phyloP scores from a whole-genome alignment of 768 basidiomycete species.

The Suillus paluster region DNA sequence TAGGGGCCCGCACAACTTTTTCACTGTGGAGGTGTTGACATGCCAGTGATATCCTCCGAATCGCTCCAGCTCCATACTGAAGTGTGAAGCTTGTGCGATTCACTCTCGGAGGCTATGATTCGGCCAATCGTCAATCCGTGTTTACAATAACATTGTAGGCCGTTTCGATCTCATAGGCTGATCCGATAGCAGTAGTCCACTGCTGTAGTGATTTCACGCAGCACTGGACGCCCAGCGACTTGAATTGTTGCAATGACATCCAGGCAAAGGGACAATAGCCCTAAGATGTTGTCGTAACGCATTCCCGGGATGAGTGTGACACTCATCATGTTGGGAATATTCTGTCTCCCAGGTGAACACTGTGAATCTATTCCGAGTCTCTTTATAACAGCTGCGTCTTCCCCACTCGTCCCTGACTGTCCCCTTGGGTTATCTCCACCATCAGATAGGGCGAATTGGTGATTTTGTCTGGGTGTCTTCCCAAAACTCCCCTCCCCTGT shows the following conservation, averaged over 20 bases:
- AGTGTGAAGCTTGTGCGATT: too few species aligned
- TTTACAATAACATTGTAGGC: not conserved
- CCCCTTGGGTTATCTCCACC: not conserved
- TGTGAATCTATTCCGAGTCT: not conserved
- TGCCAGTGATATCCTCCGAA: not conserved
- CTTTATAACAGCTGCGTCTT: not conserved
- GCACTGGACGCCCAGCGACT: not conserved
- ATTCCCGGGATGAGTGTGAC: not conserved
- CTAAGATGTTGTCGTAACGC: not conserved
- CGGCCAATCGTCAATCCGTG: not conserved
- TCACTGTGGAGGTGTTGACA: not conserved
- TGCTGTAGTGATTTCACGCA: not conserved
- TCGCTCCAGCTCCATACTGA: not conserved
- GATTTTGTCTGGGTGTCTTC: not conserved
- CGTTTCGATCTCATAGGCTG: not conserved
- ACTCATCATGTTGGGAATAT: not conserved
- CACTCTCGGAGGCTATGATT: too few species aligned
- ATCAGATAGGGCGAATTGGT: not conserved
- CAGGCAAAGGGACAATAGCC: too few species aligned
- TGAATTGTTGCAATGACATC: not conserved
- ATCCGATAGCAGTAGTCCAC: not conserved
- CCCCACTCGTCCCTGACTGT: not conserved
- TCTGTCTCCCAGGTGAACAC: not conserved
- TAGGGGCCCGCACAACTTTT: not conserved
- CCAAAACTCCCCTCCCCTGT: not conserved